A percentile compares a stretch with the other conserved stretches of the same genome.
Evolutionary conservation across 1,284 basidiomycete genomes (phyloP).

Genomic region (Ustilago nuda): DNA sequence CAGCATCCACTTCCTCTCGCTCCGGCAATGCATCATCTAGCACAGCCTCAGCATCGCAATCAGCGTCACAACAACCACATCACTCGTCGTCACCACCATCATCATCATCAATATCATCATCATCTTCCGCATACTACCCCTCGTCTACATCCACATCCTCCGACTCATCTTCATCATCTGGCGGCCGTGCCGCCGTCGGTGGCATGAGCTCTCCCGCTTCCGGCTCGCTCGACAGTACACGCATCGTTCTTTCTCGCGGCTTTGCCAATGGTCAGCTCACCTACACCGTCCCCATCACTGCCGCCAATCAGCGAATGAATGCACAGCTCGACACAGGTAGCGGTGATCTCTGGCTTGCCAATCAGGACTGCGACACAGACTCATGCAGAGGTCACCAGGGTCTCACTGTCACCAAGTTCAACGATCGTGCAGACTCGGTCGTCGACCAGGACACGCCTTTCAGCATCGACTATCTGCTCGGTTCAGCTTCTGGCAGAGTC

Average conservation of each 20-base stretch:
- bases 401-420: conserved; percentile 39
- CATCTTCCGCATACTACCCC: background rate
- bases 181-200: background rate
- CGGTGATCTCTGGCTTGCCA: conserved; percentile 60
- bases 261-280: conserved; percentile 56
- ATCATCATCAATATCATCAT: conserved; percentile 8
- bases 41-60: conserved; percentile 9
- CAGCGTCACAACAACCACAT: conserved; percentile 3
- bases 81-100: conserved; percentile 9
- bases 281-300: conserved; percentile 54
- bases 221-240: conserved; percentile 45
- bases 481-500: conserved; percentile 52
- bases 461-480: conserved; percentile 56
- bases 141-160: background rate
- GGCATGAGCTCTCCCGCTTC: conserved; percentile 40
- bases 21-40: conserved; percentile 12
- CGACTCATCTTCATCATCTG: conserved; percentile 1
- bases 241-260: conserved; percentile 48
- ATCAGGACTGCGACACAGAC: conserved; percentile 48
- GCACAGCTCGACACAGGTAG: conserved; percentile 62
- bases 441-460: conserved; percentile 46
- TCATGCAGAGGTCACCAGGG: conserved; percentile 46
- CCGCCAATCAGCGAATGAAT: conserved; percentile 50
- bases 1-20: conserved; percentile 5
- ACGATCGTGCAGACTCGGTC: conserved; percentile 37